Conservation (phyloP, 495 filamentous ascomycete species). For the Rostrohypoxylon terebratum region DNA sequence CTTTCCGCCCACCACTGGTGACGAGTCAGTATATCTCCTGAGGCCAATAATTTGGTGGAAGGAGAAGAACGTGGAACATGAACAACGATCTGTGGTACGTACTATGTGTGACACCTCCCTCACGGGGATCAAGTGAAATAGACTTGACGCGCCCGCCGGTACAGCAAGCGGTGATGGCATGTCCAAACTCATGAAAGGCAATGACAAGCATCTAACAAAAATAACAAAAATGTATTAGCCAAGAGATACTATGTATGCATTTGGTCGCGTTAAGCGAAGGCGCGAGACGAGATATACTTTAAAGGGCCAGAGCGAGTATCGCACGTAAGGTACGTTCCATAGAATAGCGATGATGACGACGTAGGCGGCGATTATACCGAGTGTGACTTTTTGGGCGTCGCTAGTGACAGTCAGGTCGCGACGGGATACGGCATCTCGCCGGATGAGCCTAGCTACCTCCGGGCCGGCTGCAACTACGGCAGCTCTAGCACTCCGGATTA, state of each 20-base stretch:
- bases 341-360: constrained; percentile 78
- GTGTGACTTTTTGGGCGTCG: constrained; percentile 77
- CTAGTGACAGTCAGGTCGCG: constrained; percentile 71
- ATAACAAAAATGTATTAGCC: background rate
- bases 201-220: constrained; percentile 80
- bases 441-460: constrained; percentile 44
- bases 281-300: constrained; percentile 63
- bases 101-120: constrained; percentile 75
- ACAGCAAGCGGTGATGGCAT: constrained; percentile 77
- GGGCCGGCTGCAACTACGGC: constrained; percentile 45
- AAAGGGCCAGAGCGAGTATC: constrained; percentile 83
- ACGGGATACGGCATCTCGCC: constrained; percentile 43
- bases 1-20: constrained; percentile 74
- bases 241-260: background rate
- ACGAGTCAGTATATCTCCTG: constrained; percentile 74
- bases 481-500: constrained; percentile 40
- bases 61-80: background rate
- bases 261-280: background rate
- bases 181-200: constrained; percentile 85
- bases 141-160: constrained; percentile 79
- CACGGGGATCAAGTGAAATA: constrained; percentile 74
- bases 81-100: background rate
- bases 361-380: constrained; percentile 74
- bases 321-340: constrained; percentile 83
- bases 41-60: constrained; percentile 61